Conservation (phyloP, 192 early-diverging fungal genomes). For the Pilaira anomala region DNA sequence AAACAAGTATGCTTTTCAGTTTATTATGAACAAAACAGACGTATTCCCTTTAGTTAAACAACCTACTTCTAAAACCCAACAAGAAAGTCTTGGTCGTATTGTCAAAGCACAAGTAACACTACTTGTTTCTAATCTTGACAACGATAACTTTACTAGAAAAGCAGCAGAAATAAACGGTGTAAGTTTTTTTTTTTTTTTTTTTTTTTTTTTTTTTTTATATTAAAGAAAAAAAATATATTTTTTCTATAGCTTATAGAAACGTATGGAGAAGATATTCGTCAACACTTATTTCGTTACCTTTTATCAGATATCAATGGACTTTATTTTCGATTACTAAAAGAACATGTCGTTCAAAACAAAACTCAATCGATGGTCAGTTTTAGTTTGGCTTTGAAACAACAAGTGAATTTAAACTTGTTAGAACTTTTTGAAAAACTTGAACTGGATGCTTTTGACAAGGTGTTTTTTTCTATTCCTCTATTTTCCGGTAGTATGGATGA, state of each 20-base stretch:
- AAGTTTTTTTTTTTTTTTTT: conserved; percentile 27
- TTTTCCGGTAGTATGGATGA: neutral
- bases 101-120: conserved; percentile 58
- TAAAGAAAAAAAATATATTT: too few relatives aligned
- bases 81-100: conserved; percentile 48
- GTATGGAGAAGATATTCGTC: conserved; percentile 49
- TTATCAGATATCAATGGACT: conserved; percentile 14
- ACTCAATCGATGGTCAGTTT: neutral
- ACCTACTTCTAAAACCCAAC: conserved; percentile 41
- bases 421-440: conserved; percentile 2
- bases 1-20: conserved; percentile 15
- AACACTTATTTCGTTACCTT: conserved; percentile 45
- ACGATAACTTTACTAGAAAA: conserved; percentile 49
- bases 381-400: conserved; percentile 5
- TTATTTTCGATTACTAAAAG: conserved; percentile 17
- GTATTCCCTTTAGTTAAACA: conserved; percentile 40
- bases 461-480: conserved; percentile 7
- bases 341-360: conserved; percentile 6
- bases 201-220: too few relatives aligned
- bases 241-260: conserved; percentile 46
- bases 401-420: conserved; percentile 5
- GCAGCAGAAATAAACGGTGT: conserved; percentile 51
- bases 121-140: conserved; percentile 48
- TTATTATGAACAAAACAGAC: conserved; percentile 53
- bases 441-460: conserved; percentile 13